Evolutionary conservation across 441 rosid species (phyloP), one percentile per base, ranked within the genome.

Genomic region (Capsella rubella): DNA sequence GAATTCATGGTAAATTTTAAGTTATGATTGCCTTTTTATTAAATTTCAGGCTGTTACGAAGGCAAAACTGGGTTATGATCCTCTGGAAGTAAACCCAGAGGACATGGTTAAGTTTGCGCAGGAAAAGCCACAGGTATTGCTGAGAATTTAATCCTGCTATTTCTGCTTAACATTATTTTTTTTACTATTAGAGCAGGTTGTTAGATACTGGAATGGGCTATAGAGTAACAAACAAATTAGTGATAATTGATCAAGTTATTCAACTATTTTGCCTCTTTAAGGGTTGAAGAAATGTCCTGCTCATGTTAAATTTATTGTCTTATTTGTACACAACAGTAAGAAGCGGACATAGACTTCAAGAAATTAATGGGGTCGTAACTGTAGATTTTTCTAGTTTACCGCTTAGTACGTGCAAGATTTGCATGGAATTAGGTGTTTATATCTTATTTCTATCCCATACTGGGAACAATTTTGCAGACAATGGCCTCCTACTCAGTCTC

Each of bases 401-500:
- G 56, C 31, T 43, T 43, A 42, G 34, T 40, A 34, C 51, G 71
- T 77, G 78, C 42, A 35, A 74, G 32, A 39, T 65, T 67, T 42
- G 39, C 46, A 15, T 56, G 39, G 46, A 47, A 28, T 42, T 52
- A 13, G 64, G 34, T 74, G 59, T 69, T 64, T 52, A 45, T 74
- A 42, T 73, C 66, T 68, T 31, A 56, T 76, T 74, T 75, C 35
- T 69, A 25, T 73, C 80, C 75, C 64, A 57, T 53, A 58, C 51
- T 76, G 68, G 64, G 67, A 65, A 67, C 75, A n/a, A 78, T 75
- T 37, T 82, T 31, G 76, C 94, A 95, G 99, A 93, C 82, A 82
- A 95, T 95, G 99, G 99, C 99, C 69, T 91, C 98, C 52, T 95
- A 95, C 82, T 93, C 99, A 61, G 99, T 95, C 85, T 95, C 99